phyloP scores from a whole-genome alignment of 805 yeast species.

The Yarrowia sp. region DNA sequence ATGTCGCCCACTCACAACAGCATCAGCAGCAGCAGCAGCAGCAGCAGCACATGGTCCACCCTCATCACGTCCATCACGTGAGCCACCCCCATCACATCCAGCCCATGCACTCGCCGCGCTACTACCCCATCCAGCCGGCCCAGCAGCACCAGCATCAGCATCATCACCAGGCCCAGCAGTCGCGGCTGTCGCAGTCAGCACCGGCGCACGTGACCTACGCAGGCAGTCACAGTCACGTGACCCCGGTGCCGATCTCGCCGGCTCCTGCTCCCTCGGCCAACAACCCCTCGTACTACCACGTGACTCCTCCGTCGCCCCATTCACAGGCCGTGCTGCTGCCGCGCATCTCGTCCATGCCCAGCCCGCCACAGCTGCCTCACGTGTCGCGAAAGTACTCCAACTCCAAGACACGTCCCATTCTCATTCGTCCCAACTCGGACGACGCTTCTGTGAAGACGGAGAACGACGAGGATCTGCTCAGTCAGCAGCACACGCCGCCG shows the following conservation, averaged over 20 bases:
- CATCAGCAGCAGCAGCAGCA: slow-evolving; percentile 4
- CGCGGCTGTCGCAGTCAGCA: slow-evolving; percentile 22
- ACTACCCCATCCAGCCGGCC: slow-evolving; percentile 31
- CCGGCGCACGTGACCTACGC: slow-evolving; percentile 21
- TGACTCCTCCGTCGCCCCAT: slow-evolving; percentile 33
- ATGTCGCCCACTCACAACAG: slow-evolving; percentile 17
- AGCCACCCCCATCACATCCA: slow-evolving; percentile 17
- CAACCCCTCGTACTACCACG: slow-evolving; percentile 11
- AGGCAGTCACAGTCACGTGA: slow-evolving; percentile 19
- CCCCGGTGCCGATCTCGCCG: slow-evolving; percentile 23
- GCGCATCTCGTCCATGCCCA: slow-evolving; percentile 13
- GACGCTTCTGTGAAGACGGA: not conserved
- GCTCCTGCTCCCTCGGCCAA: slow-evolving; percentile 5
- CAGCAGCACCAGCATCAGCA: slow-evolving; percentile 11
- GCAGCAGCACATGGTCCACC: slow-evolving; percentile 10
- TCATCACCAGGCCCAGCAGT: not conserved
- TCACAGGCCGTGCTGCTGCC: slow-evolving; percentile 26
- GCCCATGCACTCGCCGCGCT: slow-evolving; percentile 21
- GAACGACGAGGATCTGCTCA: not conserved
- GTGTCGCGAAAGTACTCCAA: slow-evolving; percentile 25
- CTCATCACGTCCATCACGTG: slow-evolving; percentile 12
- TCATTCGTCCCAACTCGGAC: slow-evolving; percentile 28
- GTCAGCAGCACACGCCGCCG: slow-evolving; percentile 27
- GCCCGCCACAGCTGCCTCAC: slow-evolving; percentile 26
- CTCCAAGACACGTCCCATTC: slow-evolving; percentile 23